phyloP scores from a whole-genome alignment of 2,329 filamentous ascomycete genomes.

The Aspergillus phoenicis region DNA sequence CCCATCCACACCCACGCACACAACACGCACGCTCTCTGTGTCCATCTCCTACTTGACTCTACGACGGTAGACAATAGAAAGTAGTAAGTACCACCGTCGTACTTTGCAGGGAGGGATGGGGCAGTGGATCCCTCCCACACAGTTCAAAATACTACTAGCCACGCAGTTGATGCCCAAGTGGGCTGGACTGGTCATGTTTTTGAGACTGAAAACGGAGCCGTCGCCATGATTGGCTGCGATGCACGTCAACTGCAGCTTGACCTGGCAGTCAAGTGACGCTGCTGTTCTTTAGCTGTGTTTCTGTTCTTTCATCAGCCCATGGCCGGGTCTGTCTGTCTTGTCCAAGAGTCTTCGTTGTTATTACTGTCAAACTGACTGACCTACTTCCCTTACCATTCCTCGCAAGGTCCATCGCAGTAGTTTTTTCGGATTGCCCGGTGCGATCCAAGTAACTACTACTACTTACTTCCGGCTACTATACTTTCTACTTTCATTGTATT shows the following conservation, averaged over 20 bases:
- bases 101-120: not conserved
- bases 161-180: not conserved
- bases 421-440: not conserved
- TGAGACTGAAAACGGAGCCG: not conserved
- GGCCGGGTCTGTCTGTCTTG: not conserved
- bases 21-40: no score
- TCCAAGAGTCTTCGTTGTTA: not conserved
- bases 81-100: not conserved
- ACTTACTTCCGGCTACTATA: not conserved
- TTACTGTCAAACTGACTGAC: no score
- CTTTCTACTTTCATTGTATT: not conserved
- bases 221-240: not conserved
- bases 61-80: not conserved
- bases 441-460: not conserved
- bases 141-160: not conserved
- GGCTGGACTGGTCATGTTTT: constrained; percentile 1
- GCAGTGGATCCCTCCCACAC: no score
- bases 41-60: no score
- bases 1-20: no score
- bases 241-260: constrained; percentile 4
- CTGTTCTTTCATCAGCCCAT: not conserved
- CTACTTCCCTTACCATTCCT: no score
- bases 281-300: not conserved
- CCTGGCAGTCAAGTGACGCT: constrained; percentile 5
- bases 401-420: no score